Percentiles rank a stretch among this genome's conserved stretches.
Evolutionary conservation across 257 asterid genomes (phyloP).

Genomic region (Asclepias syriaca): DNA sequence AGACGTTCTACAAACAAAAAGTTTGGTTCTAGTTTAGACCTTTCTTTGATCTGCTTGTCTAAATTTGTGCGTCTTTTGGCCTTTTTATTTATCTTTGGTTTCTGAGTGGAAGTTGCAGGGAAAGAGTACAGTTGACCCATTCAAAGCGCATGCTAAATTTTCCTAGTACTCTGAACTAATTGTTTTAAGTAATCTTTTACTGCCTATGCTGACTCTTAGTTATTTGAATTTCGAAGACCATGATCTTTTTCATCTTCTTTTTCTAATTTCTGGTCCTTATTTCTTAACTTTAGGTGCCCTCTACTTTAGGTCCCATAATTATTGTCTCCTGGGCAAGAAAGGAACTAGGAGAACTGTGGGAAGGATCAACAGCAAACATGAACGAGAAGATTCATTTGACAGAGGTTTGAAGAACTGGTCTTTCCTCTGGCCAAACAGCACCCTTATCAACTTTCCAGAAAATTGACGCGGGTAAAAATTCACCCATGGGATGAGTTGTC

Average conservation of each 20-base stretch:
- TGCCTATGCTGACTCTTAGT: not conserved
- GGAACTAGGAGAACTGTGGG: conserved; percentile 86
- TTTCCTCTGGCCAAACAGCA: conserved; percentile 5
- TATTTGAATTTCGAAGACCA: not conserved
- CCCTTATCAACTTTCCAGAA: not conserved
- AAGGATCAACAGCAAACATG: conserved; percentile 43
- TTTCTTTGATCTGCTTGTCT: not conserved
- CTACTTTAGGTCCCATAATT: conserved; percentile 79
- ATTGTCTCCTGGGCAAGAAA: conserved; percentile 72
- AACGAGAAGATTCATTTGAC: conserved; percentile 54
- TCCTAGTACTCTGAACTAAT: not conserved
- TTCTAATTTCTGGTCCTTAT: conserved; percentile 1
- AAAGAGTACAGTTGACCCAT: not conserved
- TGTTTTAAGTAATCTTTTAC: not conserved
- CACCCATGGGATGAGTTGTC: not conserved
- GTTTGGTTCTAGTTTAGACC: not conserved
- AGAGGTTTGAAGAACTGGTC: conserved; percentile 36
- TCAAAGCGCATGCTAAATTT: not conserved
- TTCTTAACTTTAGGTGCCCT: conserved; percentile 60
- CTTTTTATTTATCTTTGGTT: not conserved
- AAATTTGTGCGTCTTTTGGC: not conserved
- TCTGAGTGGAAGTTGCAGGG: not conserved
- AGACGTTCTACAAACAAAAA: not conserved
- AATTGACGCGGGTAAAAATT: not conserved
- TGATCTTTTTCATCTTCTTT: not conserved